Evolutionary conservation across 2,329 filamentous ascomycete species (phyloP).

Genomic region (Lomentospora prolificans): DNA sequence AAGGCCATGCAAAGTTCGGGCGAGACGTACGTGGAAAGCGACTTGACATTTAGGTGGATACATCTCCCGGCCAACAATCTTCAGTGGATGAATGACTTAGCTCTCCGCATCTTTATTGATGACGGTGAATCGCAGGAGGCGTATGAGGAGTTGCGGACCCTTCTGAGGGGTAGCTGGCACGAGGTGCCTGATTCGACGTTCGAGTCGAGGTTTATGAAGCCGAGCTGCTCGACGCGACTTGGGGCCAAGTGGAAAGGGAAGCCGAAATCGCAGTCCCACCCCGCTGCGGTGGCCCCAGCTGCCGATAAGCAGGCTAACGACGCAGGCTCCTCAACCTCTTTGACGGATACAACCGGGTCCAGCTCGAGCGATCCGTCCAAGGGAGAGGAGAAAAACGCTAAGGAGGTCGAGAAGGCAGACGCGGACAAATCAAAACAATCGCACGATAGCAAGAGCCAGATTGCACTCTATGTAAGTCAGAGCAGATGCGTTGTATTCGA

Average conservation of each 20-base stretch:
- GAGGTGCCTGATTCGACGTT: slow-evolving; percentile 4
- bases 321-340: no score
- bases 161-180: slow-evolving; percentile 1
- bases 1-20: neutral
- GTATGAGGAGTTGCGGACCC: neutral
- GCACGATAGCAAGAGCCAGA: neutral
- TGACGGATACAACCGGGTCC: no score
- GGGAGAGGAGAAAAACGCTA: neutral
- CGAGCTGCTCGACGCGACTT: slow-evolving; percentile 1
- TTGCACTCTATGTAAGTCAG: slow-evolving; percentile 2
- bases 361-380: no score
- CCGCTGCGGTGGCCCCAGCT: neutral
- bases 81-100: slow-evolving; percentile 1
- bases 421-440: neutral
- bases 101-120: neutral
- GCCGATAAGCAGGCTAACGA: neutral
- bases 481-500: neutral
- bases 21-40: neutral
- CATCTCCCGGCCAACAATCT: slow-evolving; percentile 5
- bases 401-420: neutral
- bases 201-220: slow-evolving; percentile 1
- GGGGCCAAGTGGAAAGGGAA: neutral
- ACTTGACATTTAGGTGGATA: neutral
- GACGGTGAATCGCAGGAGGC: neutral
- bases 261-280: neutral